Evolutionary conservation across 2,329 filamentous ascomycete species (phyloP).

Genomic region (Coniella lustricola): DNA sequence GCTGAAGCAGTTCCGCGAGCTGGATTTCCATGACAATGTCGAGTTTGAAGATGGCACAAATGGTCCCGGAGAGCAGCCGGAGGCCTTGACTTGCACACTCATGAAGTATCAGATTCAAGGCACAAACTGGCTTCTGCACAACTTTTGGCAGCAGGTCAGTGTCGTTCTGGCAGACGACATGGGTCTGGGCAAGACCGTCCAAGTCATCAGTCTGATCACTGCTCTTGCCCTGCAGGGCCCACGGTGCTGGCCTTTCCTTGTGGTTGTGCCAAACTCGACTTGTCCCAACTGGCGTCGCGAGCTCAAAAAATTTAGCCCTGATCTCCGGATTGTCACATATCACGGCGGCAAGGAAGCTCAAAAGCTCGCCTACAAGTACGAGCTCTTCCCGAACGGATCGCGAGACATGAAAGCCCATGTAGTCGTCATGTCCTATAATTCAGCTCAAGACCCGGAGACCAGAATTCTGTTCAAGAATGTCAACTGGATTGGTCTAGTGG

Average conservation of each 20-base stretch:
- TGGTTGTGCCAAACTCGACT: slow-evolving; percentile 91
- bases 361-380: slow-evolving; percentile 70
- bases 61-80: slow-evolving; percentile 53
- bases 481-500: slow-evolving; percentile 80
- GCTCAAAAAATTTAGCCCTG: slow-evolving; percentile 87
- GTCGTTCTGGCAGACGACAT: slow-evolving; percentile 95
- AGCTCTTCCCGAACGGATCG: slow-evolving; percentile 66
- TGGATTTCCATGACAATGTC: slow-evolving; percentile 50
- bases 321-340: slow-evolving; percentile 82
- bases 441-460: slow-evolving; percentile 66
- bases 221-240: slow-evolving; percentile 61
- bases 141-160: slow-evolving; percentile 76
- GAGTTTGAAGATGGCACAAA: slow-evolving; percentile 46
- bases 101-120: slow-evolving; percentile 94
- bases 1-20: slow-evolving; percentile 57
- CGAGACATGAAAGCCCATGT: slow-evolving; percentile 77
- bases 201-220: slow-evolving; percentile 77
- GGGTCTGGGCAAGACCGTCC: slow-evolving; percentile 95
- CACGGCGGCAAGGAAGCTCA: slow-evolving; percentile 73
- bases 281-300: slow-evolving; percentile 97
- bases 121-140: slow-evolving; percentile 90
- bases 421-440: slow-evolving; percentile 92
- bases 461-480: slow-evolving; percentile 60
- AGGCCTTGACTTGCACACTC: slow-evolving; percentile 68
- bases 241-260: slow-evolving; percentile 81